Evolutionary conservation across 1,284 basidiomycete species (phyloP).

Genomic region (Apiotrichum gamsii): DNA sequence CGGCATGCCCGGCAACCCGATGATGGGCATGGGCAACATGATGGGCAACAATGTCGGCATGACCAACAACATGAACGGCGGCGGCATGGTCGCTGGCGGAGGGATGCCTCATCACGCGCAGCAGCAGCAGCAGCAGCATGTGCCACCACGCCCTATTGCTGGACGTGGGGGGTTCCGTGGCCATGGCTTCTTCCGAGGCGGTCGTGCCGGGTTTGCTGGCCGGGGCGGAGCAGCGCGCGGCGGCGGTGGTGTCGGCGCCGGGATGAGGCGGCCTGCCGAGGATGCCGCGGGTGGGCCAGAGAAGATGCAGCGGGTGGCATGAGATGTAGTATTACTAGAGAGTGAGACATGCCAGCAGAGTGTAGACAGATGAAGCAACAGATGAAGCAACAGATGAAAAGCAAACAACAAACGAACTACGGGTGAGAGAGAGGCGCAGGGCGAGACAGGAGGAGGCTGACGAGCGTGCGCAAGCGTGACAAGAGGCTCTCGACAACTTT

Average conservation of each 20-base stretch:
- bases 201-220: conserved; percentile 7
- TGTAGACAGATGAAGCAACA: no score
- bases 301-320: conserved; percentile 17
- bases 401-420: no score
- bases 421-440: no score
- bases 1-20: conserved; percentile 3
- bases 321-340: neutral
- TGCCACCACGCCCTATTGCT: neutral
- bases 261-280: conserved; percentile 6
- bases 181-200: conserved; percentile 12
- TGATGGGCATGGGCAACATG: conserved; percentile 7
- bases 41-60: conserved; percentile 3
- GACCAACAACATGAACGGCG: conserved; percentile 8
- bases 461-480: no score
- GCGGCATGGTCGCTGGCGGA: conserved; percentile 1
- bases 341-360: neutral
- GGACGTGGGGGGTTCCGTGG: conserved; percentile 17
- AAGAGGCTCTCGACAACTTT: no score
- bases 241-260: neutral
- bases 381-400: no score
- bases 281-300: conserved; percentile 6
- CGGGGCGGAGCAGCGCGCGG: neutral
- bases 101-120: conserved; percentile 5
- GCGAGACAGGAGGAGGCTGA: no score
- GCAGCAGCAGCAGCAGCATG: conserved; percentile 1